Evolutionary conservation across 75 land plant genomes (phyloP).

Genomic region (Pseudotsuga menziesii): DNA sequence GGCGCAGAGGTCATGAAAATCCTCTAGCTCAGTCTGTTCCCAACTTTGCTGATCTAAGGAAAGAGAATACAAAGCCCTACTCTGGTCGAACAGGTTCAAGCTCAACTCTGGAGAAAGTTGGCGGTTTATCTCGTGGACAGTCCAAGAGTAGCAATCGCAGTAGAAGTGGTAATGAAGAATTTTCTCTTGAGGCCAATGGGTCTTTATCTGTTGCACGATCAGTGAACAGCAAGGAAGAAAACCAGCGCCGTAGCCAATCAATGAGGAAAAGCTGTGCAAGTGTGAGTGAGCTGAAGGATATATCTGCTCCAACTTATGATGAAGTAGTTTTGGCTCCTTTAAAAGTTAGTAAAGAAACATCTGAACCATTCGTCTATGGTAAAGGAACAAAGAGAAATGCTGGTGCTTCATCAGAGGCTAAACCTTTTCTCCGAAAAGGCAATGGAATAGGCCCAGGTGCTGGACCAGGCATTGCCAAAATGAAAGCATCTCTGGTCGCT

Average conservation of each 20-base stretch:
- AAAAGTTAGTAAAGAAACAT: slow-evolving; percentile 11
- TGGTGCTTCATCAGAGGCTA: slow-evolving; percentile 71
- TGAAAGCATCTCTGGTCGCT: slow-evolving; percentile 29
- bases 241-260: slow-evolving; percentile 20
- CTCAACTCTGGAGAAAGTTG: slow-evolving; percentile 8
- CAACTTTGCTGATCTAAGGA: slow-evolving; percentile 23
- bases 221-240: slow-evolving; percentile 17
- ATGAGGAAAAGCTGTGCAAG: slow-evolving; percentile 8
- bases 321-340: slow-evolving; percentile 6
- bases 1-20: slow-evolving; percentile 19
- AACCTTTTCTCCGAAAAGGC: slow-evolving; percentile 81
- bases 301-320: background rate
- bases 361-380: slow-evolving; percentile 34
- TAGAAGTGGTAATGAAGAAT: slow-evolving; percentile 8
- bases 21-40: slow-evolving; percentile 3
- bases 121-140: background rate
- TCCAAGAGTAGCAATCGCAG: slow-evolving; percentile 5
- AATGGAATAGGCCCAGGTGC: slow-evolving; percentile 48
- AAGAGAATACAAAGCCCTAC: slow-evolving; percentile 16
- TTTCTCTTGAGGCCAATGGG: background rate
- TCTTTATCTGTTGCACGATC: background rate
- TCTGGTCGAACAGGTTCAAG: slow-evolving; percentile 14
- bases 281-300: slow-evolving; percentile 3
- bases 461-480: slow-evolving; percentile 36
- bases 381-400: slow-evolving; percentile 56